These are phyloP conservation scores for Hawksworthiomyces lignivorus DNA, from an alignment of 2,329 filamentous ascomycete species.

Conservation along the genomic window DNA sequence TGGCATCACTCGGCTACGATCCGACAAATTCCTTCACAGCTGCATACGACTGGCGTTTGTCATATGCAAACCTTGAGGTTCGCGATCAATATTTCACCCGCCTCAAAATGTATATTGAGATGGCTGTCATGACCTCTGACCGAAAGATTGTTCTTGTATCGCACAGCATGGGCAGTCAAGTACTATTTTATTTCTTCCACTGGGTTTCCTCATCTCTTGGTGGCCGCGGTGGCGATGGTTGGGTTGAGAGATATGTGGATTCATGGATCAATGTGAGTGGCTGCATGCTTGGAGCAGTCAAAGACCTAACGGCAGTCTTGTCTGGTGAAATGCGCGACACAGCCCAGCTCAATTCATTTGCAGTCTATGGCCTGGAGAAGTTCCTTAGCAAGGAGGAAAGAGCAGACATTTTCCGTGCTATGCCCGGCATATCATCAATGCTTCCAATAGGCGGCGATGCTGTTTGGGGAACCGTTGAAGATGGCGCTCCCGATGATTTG, in stretches of 20 bases:
- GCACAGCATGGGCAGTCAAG: conserved; percentile 97
- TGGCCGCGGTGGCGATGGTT: conserved; percentile 72
- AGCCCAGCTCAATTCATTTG: conserved; percentile 90
- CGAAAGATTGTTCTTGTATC: conserved; percentile 81
- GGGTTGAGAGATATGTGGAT: conserved; percentile 86
- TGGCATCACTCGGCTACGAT: conserved; percentile 93
- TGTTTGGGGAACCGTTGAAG: conserved; percentile 78
- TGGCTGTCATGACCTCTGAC: conserved; percentile 62
- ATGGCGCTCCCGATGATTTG: conserved; percentile 80
- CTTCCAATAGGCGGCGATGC: conserved; percentile 86
- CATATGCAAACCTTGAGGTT: conserved; percentile 80
- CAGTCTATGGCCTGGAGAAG: conserved; percentile 93
- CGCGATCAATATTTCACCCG: conserved; percentile 92
- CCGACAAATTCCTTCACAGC: conserved; percentile 66
- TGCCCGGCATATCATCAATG: conserved; percentile 97
- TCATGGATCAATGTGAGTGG: conserved; percentile 98
- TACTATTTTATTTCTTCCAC: conserved; percentile 72
- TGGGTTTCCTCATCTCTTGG: conserved; percentile 73
- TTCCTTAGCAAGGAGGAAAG: conserved; percentile 87
- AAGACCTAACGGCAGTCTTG: conserved; percentile 81
- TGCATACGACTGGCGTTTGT: conserved; percentile 84
- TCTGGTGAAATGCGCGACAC: conserved; percentile 99
- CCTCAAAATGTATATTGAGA: conserved; percentile 84
- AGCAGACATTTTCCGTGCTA: conserved; percentile 87
- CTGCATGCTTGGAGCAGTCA: conserved; percentile 92